Conservation (phyloP, 805 yeast species). For the Ogataea neopini region DNA sequence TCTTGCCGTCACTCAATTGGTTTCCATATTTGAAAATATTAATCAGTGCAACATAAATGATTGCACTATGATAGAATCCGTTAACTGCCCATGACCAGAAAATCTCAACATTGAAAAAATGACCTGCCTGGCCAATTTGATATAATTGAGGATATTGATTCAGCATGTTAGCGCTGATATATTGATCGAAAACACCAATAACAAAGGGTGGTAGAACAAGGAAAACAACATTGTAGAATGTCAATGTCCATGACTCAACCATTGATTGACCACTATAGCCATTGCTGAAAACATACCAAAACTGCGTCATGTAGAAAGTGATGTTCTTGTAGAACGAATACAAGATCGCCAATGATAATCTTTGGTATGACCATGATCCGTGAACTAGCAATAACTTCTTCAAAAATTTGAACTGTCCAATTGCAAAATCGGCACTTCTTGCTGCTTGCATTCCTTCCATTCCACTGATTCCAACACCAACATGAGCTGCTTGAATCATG, state of each 20-base stretch:
- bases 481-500: constrained; percentile 99
- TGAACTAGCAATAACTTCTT: constrained; percentile 85
- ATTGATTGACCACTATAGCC: constrained; percentile 95
- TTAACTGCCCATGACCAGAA: constrained; percentile 98
- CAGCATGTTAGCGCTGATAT: constrained; percentile 83
- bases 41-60: constrained; percentile 72
- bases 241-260: constrained; percentile 96
- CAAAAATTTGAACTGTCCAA: constrained; percentile 91
- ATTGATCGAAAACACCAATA: constrained; percentile 95
- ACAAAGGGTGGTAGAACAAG: constrained; percentile 96
- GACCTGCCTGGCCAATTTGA: constrained; percentile 84
- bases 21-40: constrained; percentile 70
- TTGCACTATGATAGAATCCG: constrained; percentile 91
- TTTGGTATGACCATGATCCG: constrained; percentile 97
- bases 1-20: constrained; percentile 62
- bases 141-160: constrained; percentile 93
- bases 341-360: constrained; percentile 88
- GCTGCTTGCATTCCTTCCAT: constrained; percentile 99
- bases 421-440: constrained; percentile 94
- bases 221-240: constrained; percentile 91
- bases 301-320: constrained; percentile 95
- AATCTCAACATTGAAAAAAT: constrained; percentile 84
- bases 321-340: constrained; percentile 96
- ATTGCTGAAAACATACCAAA: constrained; percentile 94
- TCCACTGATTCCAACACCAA: constrained; percentile 98